Percentiles rank a stretch among this genome's conserved stretches.
These are phyloP conservation scores for Pseudopithomyces maydicus DNA, from an alignment of 2,329 filamentous ascomycete species.

Conservation along the genomic window DNA sequence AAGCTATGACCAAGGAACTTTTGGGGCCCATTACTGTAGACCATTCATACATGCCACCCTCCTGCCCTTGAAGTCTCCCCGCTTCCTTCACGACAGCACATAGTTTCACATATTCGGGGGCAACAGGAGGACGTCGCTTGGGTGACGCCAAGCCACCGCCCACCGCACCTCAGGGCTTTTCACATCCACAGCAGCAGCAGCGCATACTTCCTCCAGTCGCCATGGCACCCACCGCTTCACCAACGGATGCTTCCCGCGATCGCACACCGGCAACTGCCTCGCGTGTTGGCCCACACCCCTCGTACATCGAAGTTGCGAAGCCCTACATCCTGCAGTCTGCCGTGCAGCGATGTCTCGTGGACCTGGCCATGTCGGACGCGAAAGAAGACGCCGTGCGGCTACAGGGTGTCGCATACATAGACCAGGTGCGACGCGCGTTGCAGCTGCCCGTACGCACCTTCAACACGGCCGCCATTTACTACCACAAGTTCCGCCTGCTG, in stretches of 20 bases:
- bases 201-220: not conserved
- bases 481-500: slow-evolving; percentile 87
- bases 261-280: slow-evolving; percentile 18
- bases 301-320: slow-evolving; percentile 67
- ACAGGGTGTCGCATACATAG: slow-evolving; percentile 87
- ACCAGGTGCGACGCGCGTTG: slow-evolving; percentile 78
- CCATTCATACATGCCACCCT: not conserved
- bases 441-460: slow-evolving; percentile 88
- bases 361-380: slow-evolving; percentile 72
- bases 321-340: slow-evolving; percentile 85
- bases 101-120: not conserved
- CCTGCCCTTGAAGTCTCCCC: not conserved
- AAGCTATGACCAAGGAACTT: slow-evolving; percentile 28
- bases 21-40: slow-evolving; percentile 7
- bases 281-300: slow-evolving; percentile 61
- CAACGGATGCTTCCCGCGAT: slow-evolving; percentile 16
- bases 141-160: not conserved
- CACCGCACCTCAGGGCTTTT: not conserved
- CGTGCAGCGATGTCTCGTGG: slow-evolving; percentile 73
- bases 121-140: not conserved
- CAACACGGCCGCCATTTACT: slow-evolving; percentile 89
- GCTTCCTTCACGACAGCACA: not conserved
- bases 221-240: slow-evolving; percentile 39
- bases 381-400: slow-evolving; percentile 81
- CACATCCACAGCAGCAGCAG: not conserved